Conservation (phyloP, 2,329 filamentous ascomycete species). For the Fusarium sacchari region DNA sequence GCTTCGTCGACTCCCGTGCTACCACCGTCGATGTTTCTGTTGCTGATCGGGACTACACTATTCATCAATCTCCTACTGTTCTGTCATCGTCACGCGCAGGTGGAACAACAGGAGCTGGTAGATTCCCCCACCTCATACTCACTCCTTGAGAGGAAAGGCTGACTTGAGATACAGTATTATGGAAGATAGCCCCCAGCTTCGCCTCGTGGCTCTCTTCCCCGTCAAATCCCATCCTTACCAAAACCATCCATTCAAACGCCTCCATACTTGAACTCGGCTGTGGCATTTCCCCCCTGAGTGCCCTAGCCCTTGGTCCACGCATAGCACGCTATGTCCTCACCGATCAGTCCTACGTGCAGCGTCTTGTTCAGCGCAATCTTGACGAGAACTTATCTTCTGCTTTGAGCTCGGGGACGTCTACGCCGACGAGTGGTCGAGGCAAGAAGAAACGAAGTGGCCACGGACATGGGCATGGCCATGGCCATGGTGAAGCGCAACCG, state of each 20-base stretch:
- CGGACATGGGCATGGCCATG: constrained; percentile 19
- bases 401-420: constrained; percentile 18
- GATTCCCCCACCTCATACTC: constrained; percentile 19
- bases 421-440: constrained; percentile 12
- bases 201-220: constrained; percentile 79
- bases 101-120: constrained; percentile 65
- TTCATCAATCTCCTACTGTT: constrained; percentile 85
- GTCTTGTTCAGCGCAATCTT: constrained; percentile 80
- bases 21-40: constrained; percentile 73
- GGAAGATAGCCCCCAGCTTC: constrained; percentile 88
- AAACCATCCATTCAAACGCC: constrained; percentile 61
- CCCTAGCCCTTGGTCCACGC: constrained; percentile 70
- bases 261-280: constrained; percentile 85
- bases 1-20: constrained; percentile 82
- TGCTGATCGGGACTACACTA: constrained; percentile 74
- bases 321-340: constrained; percentile 79
- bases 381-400: constrained; percentile 61
- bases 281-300: constrained; percentile 84
- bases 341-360: constrained; percentile 87
- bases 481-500: constrained; percentile 19
- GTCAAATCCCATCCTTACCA: constrained; percentile 69
- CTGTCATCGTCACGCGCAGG: constrained; percentile 78
- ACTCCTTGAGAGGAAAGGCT: constrained; percentile 6
- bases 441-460: constrained; percentile 32
- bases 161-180: constrained; percentile 70